Evolutionary conservation across 208 protist species (phyloP), one percentile per base, ranked within the genome.

Genomic region (Trypanosomatidae sp.): DNA sequence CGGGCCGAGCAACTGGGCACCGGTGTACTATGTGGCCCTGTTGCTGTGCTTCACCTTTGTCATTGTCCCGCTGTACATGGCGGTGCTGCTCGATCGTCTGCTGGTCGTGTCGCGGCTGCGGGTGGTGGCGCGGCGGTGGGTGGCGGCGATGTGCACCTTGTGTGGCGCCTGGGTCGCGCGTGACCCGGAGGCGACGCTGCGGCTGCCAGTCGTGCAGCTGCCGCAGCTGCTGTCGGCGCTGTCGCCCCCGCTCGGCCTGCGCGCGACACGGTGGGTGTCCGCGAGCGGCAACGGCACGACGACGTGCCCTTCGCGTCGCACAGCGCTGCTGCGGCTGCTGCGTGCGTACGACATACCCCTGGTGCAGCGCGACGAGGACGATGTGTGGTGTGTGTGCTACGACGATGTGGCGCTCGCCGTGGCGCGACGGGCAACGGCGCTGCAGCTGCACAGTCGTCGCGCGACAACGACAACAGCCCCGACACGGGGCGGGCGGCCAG

Each of bases 331-430:
- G 42, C 61, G 60, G 11, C 39, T 84, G 28, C 56, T 88, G 43
- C 73, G 76, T n/a, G 77, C 86, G 65, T 95, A 95, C 65, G 60
- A 83, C 44, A 90, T 95, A 30, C 78, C 88, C 16, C 69, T 84
- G 22, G n/a, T n/a, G n/a, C n/a, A n/a, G n/a, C n/a, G n/a, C n/a
- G n/a, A n/a, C n/a, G n/a, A n/a, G n/a, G 74, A 86, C 56, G 47
- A 41, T 1, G 63, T 67, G 24, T 82, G 88, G 10, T 56, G 60
- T 33, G 73, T 95, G 20, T 70, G 87, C 56, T 95, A 92, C 67
- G 60, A 89, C 56, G 88, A 91, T 22, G 82, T 91, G 11, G 61
- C 92, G 7, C 48, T 85, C 35, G 76, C 88, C 16, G 55, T 95
- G 7, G 84, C 83, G 15, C 70, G 81, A 7, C 80, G 84, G 28